Base-by-base conservation (phyloP, 495 filamentous ascomycete genomes). In the Hypoxylon rickii region DNA sequence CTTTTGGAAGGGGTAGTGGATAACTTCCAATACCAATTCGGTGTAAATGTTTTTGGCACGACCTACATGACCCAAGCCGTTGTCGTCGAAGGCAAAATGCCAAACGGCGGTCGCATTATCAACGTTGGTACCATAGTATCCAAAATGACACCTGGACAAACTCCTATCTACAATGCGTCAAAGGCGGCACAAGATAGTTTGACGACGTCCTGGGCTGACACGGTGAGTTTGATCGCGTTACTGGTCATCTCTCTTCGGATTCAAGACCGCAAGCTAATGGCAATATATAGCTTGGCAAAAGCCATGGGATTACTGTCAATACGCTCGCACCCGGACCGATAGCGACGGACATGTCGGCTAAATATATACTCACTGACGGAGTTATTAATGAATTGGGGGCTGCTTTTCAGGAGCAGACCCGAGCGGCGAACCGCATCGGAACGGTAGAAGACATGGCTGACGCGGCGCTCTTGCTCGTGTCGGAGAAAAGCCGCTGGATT, bases 401-500 rank as follows among this genome's bases (percentile, higher is more conserved):
- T 52, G 34, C 34, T 52, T 12, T 12, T 18, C 34, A 40, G 56
- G 51, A 51, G 33, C 7, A 61, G 51, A 17, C 22, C 47, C 33
- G 51, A 48, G 29, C 42, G 36, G 41, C 46, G 76, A 15, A n/a
- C n/a, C n/a, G n/a, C n/a, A 63, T 68, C 8, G 77, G 77, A 0
- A 75, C 52, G 0, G 45, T 67, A 0, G 58, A 72, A 22, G 76
- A 80, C 62, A 68, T 81, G 44, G 77, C 69, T 19, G 73, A 78
- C 58, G 73, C 73, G 7, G 74, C 77, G n/a, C 16, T 73, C 22
- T 60, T 79, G 18, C 43, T 81, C 31, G 72, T 66, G 10, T 67
- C 63, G 7, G 75, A 77, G 53, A 66, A 74, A 55, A 73, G 70
- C 45, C 49, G 77, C 13, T 79, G 76, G 77, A 72, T 81, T 44